Evolutionary conservation across 345 rosid genomes (phyloP).

Genomic region (Lumnitzera littorea): DNA sequence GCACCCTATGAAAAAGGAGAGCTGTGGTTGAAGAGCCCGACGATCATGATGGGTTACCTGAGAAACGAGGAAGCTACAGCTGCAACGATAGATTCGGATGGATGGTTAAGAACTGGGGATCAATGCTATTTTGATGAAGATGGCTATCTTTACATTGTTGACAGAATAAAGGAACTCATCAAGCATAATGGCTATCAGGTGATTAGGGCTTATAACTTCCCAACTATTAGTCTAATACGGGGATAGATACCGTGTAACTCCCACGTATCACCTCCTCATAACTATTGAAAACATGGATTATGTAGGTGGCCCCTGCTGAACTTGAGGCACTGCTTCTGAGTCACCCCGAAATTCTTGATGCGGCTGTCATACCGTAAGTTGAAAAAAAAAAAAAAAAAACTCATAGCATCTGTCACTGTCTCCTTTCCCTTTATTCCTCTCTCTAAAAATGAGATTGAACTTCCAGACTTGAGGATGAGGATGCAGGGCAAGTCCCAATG

Average conservation of each 20-base stretch:
- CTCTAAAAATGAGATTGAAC: not conserved
- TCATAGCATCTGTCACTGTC: not conserved
- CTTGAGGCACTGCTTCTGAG: constrained; percentile 50
- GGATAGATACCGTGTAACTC: too few species aligned
- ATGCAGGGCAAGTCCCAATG: constrained; percentile 62
- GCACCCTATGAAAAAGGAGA: constrained; percentile 39
- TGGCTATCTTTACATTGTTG: constrained; percentile 47
- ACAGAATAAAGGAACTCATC: constrained; percentile 64
- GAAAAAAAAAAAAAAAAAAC: not conserved
- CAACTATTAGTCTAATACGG: too few species aligned
- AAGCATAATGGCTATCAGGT: constrained; percentile 71
- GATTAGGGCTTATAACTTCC: too few species aligned
- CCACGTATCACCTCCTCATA: not conserved
- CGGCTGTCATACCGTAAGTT: constrained; percentile 56
- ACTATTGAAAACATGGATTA: not conserved
- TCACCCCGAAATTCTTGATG: constrained; percentile 44
- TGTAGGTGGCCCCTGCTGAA: constrained; percentile 67
- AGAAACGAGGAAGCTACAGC: constrained; percentile 42
- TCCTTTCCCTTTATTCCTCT: not conserved
- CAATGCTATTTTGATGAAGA: constrained; percentile 48
- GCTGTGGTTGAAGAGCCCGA: constrained; percentile 43
- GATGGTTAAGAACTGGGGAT: constrained; percentile 66
- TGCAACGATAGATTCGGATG: constrained; percentile 31
- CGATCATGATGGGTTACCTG: constrained; percentile 46
- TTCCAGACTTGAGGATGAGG: constrained; percentile 53